Evolutionary conservation across 2,329 filamentous ascomycete genomes (phyloP), one percentile per base, ranked within the genome.

Genomic region (Colletotrichum sp.): DNA sequence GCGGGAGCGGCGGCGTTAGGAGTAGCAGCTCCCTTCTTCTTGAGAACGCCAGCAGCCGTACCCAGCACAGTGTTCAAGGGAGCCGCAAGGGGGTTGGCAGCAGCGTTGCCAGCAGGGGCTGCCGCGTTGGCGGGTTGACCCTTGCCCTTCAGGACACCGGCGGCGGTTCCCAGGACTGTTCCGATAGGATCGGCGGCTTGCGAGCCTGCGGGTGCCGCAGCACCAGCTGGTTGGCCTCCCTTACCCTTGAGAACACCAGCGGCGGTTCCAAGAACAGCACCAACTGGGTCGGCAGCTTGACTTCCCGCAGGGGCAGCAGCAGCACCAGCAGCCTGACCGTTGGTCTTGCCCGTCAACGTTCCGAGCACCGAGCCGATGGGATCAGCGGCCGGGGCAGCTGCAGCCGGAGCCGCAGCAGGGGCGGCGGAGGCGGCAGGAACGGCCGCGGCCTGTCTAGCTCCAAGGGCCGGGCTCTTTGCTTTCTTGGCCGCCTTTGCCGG

Each of bases 91-190:
- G 72, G 72, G 22, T 71, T 36, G 27, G 67, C 66, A 11, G 66
- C 72, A 12, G 62, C 34, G 22, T 63, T 32, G 27, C 71, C 71
- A 39, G 65, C 66, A 13, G 66, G 66, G 12, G 57, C 72, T 5
- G 69, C 72, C 2, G 72, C 72, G 6, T 55, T 36, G 13, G 71
- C 71, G 11, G 49, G 52, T 13, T 67, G 69, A 6, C 69, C 69
- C 25, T 76, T 76, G n/a, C 73, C 73, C 32, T 68, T 76, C n/a
- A 76, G 39, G 5, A 75, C 69, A n/a, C 73, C 73, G 6, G 69
- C 73, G 9, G 73, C 73, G 3, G 69, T 72, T 30, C 72, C 72
- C n/a, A 75, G 39, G 8, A 75, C 72, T 11, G 69, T 29, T 8
- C 39, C 57, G 8, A 75, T 34, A 0, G 72, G 72, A 16, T 72